A percentile compares a stretch with the other conserved stretches of the same genome.
Evolutionary conservation across 2,329 filamentous ascomycete genomes (phyloP).

Genomic region (Diaporthe citri): DNA sequence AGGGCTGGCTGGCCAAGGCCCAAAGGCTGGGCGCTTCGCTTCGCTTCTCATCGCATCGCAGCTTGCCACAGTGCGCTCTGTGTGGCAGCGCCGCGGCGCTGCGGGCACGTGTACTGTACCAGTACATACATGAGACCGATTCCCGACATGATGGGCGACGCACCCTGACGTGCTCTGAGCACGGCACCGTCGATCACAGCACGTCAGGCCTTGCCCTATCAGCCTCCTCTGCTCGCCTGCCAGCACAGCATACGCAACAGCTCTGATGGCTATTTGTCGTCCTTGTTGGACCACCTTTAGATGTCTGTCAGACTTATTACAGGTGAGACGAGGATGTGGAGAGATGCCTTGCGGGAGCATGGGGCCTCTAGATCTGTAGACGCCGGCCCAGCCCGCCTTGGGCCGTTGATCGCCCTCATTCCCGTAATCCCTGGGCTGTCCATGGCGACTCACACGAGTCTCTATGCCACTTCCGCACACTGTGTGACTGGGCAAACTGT

Average conservation of each 20-base stretch:
- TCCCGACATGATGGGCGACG: conserved; percentile 30
- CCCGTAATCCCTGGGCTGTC: not conserved
- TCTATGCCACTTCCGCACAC: not conserved
- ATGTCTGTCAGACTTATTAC: not conserved
- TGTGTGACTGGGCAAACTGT: conserved; percentile 10
- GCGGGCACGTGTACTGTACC: conserved; percentile 10
- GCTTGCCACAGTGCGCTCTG: conserved; percentile 5
- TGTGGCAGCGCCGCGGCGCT: not conserved
- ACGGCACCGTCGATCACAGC: conserved; percentile 30
- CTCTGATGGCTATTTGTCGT: not conserved
- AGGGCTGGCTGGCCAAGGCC: conserved; percentile 23
- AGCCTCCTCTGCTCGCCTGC: conserved; percentile 3
- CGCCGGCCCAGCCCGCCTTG: conserved; percentile 24
- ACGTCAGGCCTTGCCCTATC: conserved; percentile 19
- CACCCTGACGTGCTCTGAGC: conserved; percentile 29
- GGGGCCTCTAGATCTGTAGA: conserved; percentile 12
- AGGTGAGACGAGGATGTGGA: conserved; percentile 16
- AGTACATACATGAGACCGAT: conserved; percentile 27
- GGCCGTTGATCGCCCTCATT: conserved; percentile 7
- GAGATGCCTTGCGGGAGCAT: conserved; percentile 17
- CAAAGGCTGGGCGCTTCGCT: conserved; percentile 24
- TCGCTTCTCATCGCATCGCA: not conserved
- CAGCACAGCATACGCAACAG: not conserved
- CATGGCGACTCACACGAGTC: not conserved
- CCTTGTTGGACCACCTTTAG: not conserved